Percentiles rank a stretch among this genome's conserved stretches.
phyloP scores from a whole-genome alignment of 1,139 yeast species.

The Geotrichum restrictum region DNA sequence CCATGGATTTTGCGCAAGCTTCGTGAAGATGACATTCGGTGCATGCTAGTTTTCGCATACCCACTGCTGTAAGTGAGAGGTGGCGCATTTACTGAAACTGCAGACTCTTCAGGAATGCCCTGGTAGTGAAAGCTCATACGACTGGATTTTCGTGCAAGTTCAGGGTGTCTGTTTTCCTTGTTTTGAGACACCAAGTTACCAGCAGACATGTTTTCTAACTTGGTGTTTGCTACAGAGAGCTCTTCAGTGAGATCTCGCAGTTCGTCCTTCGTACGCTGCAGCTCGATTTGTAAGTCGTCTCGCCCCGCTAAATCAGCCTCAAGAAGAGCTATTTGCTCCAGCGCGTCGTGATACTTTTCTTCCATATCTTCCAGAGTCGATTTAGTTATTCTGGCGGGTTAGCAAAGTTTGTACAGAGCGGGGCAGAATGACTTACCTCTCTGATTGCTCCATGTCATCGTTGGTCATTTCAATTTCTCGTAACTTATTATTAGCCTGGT shows the following conservation, averaged over 20 bases:
- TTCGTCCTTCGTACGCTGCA: conserved; percentile 39
- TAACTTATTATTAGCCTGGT: conserved; percentile 31
- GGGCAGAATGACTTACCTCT: conserved; percentile 1
- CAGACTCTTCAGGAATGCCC: conserved; percentile 6
- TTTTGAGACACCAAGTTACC: not conserved
- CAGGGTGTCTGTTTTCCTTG: conserved; percentile 1
- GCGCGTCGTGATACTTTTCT: conserved; percentile 32
- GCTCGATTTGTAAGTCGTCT: conserved; percentile 32
- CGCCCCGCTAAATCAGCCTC: conserved; percentile 36
- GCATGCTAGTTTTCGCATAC: conserved; percentile 7
- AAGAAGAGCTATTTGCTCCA: conserved; percentile 38
- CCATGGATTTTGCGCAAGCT: conserved; percentile 37
- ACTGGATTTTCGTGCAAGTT: conserved; percentile 5
- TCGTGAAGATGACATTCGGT: conserved; percentile 30
- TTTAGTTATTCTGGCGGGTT: conserved; percentile 28
- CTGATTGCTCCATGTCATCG: conserved; percentile 39
- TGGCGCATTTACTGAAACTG: not conserved
- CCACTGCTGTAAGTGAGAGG: not conserved
- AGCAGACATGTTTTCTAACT: conserved; percentile 27
- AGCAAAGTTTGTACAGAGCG: not conserved
- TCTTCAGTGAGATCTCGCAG: conserved; percentile 38
- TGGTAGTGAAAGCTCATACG: conserved; percentile 5
- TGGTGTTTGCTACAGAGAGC: conserved; percentile 27
- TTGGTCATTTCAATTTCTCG: conserved; percentile 41
- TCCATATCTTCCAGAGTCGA: conserved; percentile 36